phyloP scores from a whole-genome alignment of 177 flowering plant species.

The Vitis hybrid region DNA sequence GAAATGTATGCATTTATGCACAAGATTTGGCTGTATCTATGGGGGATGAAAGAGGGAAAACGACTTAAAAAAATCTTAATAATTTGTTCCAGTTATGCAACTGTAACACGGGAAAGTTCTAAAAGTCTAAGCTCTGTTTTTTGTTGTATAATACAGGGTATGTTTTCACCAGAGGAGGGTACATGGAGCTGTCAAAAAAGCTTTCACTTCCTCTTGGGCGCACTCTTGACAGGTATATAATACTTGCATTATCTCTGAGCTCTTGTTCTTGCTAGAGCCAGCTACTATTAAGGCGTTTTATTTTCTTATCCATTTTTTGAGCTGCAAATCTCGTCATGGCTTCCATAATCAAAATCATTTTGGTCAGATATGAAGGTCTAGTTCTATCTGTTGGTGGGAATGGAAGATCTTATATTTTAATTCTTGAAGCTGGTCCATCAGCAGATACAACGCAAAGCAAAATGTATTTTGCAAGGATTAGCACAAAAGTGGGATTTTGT shows the following conservation, averaged over 20 bases:
- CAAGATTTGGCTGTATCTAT: too few relatives aligned
- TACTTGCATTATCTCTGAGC: slow-evolving; percentile 11
- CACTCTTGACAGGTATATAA: slow-evolving; percentile 83
- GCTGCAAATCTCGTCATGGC: background rate
- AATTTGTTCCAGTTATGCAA: background rate
- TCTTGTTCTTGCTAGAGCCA: background rate
- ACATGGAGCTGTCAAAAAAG: slow-evolving; percentile 76
- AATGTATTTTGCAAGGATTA: slow-evolving; percentile 83
- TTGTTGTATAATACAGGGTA: slow-evolving; percentile 45
- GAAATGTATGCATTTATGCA: too few relatives aligned
- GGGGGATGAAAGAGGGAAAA: background rate
- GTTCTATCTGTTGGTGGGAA: slow-evolving; percentile 95
- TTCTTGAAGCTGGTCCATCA: slow-evolving; percentile 93
- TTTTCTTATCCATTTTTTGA: background rate
- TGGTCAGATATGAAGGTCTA: slow-evolving; percentile 82
- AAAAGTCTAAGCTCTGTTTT: background rate
- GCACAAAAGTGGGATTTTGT: slow-evolving; percentile 93
- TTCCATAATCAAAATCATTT: background rate
- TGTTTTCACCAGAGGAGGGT: slow-evolving; percentile 95
- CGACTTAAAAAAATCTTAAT: background rate
- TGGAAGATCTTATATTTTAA: slow-evolving; percentile 84
- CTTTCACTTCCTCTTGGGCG: slow-evolving; percentile 81
- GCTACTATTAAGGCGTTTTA: background rate
- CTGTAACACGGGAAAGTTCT: background rate
- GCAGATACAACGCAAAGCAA: slow-evolving; percentile 86